Base-by-base conservation (phyloP, 371 early-diverging fungal genomes). In the Mortierella sp. region DNA sequence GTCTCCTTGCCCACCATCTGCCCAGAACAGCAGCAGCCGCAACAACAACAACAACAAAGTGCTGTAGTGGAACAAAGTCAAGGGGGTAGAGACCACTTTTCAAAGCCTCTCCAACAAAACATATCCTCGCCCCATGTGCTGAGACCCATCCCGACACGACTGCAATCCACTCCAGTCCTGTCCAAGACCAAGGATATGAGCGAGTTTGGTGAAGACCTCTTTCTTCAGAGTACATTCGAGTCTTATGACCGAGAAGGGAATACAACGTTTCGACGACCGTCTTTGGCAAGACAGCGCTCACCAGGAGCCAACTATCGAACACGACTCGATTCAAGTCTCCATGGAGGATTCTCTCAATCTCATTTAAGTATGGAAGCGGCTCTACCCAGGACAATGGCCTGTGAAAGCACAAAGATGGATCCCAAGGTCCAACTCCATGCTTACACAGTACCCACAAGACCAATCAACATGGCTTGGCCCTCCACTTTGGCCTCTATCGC, bases 161-260 rank as follows among this genome's bases (percentile, higher is more conserved):
- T 48, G 30, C 0, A 28, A 14, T 61, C 6, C 26, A 30, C 37
- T 12, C 37, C 37, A 37, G 9, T 53, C 21, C 21, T 23, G 53
- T 28, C 56, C 29, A 50, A 48, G 61, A 60, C 28, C 52, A 51
- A 52, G 57, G 64, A 44, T 12, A 60, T 51, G 19, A 26, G 25
- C 47, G 67, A 62, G 50, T 76, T 66, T 68, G 76, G 76, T 2
- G 57, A 51, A 16, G 65, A 76, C 30, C 45, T 76, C 19, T 76
- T 71, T 56, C 55, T 53, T 14, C 51, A 46, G 26, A 16, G 28
- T 37, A 45, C 29, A n/a, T 21, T 48, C 21, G 62, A 37, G 37
- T 37, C 37, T 3, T 37, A 37, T 37, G 37, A 37, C 9, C 37
- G 37, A 37, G 37, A 37, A 37, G 37, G 37, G 37, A 37, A 37